Evolutionary conservation across 2,329 filamentous ascomycete genomes (phyloP).

Genomic region (Colletotrichum cereale): DNA sequence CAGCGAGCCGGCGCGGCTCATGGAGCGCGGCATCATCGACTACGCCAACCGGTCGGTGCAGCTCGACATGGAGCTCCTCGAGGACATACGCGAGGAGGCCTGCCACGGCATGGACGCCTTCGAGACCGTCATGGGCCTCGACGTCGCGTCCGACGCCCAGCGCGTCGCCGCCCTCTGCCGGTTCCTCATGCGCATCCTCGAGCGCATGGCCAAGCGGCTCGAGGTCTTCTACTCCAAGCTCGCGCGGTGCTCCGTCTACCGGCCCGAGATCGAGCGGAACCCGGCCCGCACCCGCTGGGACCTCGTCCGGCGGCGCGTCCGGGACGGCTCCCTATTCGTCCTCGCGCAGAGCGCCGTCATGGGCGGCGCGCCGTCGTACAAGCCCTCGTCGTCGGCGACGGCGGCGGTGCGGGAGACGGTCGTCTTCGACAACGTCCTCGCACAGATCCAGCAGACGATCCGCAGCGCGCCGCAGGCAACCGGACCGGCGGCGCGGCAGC

Average conservation of each 20-base stretch:
- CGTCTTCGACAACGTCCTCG: slow-evolving; percentile 60
- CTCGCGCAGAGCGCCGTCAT: slow-evolving; percentile 55
- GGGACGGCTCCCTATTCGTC: slow-evolving; percentile 65
- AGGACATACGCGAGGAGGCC: slow-evolving; percentile 65
- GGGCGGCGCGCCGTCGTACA: slow-evolving; percentile 45
- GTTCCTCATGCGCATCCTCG: slow-evolving; percentile 64
- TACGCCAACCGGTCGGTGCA: slow-evolving; percentile 63
- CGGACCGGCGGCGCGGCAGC: slow-evolving; percentile 41
- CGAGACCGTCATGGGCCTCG: slow-evolving; percentile 58
- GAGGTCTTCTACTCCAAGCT: slow-evolving; percentile 66
- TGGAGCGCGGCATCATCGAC: slow-evolving; percentile 63
- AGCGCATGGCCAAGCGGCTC: slow-evolving; percentile 65
- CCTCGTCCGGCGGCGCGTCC: slow-evolving; percentile 60
- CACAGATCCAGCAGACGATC: slow-evolving; percentile 55
- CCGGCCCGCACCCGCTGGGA: slow-evolving; percentile 66
- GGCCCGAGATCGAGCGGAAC: slow-evolving; percentile 64
- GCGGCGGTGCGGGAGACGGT: slow-evolving; percentile 51
- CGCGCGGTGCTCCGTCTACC: slow-evolving; percentile 62
- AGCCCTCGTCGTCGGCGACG: too few species aligned
- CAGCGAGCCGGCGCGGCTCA: slow-evolving; percentile 60
- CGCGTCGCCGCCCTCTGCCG: slow-evolving; percentile 56
- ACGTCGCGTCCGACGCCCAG: slow-evolving; percentile 53
- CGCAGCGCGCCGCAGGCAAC: slow-evolving; percentile 42
- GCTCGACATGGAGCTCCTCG: slow-evolving; percentile 65
- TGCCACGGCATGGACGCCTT: slow-evolving; percentile 69